phyloP scores from a whole-genome alignment of 352 stramenopile genomes.

The Globisporangium splendens region DNA sequence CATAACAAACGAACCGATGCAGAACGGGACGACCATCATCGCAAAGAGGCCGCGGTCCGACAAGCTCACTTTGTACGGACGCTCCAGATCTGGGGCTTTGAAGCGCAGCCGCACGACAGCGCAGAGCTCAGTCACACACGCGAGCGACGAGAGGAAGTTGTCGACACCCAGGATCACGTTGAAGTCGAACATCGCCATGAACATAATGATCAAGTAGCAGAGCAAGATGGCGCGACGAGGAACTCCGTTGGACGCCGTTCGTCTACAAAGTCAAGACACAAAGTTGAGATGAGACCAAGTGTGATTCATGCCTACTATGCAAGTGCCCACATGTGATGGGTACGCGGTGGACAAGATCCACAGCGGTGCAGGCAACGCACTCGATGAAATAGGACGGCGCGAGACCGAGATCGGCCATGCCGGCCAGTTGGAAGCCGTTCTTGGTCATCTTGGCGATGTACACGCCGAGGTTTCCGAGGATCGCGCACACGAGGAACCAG shows the following conservation, averaged over 20 bases:
- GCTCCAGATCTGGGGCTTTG: constrained; percentile 57
- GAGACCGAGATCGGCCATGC: too few species aligned
- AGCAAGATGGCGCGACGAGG: constrained; percentile 75
- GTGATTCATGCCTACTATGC: background rate
- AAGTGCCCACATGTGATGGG: too few species aligned
- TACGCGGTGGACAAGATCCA: too few species aligned
- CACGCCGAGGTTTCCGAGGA: too few species aligned
- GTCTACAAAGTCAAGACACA: constrained; percentile 19
- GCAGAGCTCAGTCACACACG: constrained; percentile 89
- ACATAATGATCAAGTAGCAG: constrained; percentile 83
- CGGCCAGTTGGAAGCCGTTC: too few species aligned
- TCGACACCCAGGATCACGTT: constrained; percentile 88
- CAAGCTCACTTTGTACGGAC: constrained; percentile 74
- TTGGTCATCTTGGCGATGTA: too few species aligned
- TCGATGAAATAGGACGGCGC: too few species aligned
- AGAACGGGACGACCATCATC: constrained; percentile 51
- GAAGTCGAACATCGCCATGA: constrained; percentile 88
- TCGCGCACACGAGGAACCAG: too few species aligned
- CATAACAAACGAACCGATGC: constrained; percentile 57
- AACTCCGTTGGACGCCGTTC: constrained; percentile 47
- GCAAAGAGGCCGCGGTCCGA: constrained; percentile 44
- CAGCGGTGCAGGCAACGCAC: too few species aligned
- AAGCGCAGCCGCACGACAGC: constrained; percentile 90
- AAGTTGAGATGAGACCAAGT: constrained; percentile 4
- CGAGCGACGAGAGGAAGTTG: constrained; percentile 91